Percentiles rank a stretch among this genome's conserved stretches.
Conservation (phyloP, 176 grass and related monocot genomes). For the Juncus effusus region DNA sequence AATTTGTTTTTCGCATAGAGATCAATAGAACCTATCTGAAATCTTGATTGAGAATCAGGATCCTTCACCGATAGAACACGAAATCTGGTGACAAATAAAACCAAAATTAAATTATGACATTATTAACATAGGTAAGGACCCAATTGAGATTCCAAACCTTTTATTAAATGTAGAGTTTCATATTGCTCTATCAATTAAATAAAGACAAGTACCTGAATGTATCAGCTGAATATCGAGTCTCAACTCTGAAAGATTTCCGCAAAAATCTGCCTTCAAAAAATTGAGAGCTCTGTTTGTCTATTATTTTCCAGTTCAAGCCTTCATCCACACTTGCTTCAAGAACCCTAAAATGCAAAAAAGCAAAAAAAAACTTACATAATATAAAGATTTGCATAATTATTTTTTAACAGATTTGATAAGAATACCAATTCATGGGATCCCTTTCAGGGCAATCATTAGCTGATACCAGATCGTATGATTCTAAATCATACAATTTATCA, state of each 20-base stretch:
- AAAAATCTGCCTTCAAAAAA: conserved; percentile 61
- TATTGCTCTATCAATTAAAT: not conserved
- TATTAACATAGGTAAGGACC: not conserved
- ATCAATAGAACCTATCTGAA: conserved; percentile 92
- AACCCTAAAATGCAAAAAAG: conserved; percentile 44
- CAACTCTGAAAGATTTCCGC: conserved; percentile 59
- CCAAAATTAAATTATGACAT: conserved; percentile 16
- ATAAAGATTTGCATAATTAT: not conserved
- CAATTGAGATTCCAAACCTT: not conserved
- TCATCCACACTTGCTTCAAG: conserved; percentile 63
- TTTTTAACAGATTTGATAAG: conserved; percentile 20
- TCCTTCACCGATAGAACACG: conserved; percentile 59
- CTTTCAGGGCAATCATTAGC: conserved; percentile 86
- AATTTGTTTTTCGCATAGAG: conserved; percentile 47
- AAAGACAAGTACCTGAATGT: conserved; percentile 57
- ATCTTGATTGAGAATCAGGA: conserved; percentile 58
- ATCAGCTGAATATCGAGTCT: conserved; percentile 36
- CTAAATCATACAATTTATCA: conserved; percentile 56
- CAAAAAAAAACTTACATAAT: not conserved
- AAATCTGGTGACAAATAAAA: conserved; percentile 46
- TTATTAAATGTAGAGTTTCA: not conserved
- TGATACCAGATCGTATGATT: conserved; percentile 87
- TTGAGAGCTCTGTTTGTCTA: conserved; percentile 57
- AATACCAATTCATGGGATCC: conserved; percentile 94
- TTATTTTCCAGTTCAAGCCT: conserved; percentile 61